Base-by-base conservation (phyloP, 2,329 filamentous ascomycete genomes). In the Botrytis porri region DNA sequence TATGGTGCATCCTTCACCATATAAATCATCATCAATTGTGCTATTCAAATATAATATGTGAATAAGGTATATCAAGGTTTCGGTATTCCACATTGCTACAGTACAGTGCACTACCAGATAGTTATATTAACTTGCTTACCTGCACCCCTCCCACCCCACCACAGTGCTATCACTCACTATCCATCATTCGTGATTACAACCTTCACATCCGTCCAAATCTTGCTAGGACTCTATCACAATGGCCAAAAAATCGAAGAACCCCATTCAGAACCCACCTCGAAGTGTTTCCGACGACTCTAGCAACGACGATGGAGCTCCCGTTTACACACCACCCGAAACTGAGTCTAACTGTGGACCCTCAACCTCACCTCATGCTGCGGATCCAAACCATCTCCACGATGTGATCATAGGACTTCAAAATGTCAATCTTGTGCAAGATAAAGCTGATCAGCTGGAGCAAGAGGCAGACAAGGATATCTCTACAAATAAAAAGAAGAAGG, bases 241-340 rank as follows among this genome's bases (percentile, higher is more conserved):
- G 65, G 64, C 64, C 64, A 22, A 41, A 54, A 57, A 54, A 41
- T 16, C 22, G 12, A 67, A 67, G 48, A 57, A 25, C 43, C 10
- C 48, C 4, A 70, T 70, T 37, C 20, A 39, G 4, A 70, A 35
- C 39, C 54, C 67, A 70, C 39, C 41, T 22, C 67, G 9, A 63
- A 61, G 39, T 37, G 29, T 43, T 35, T 61, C 54, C 22, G 54
- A 70, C 25, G 25, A 32, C 32, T 70, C 67, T 18, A 20, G 9
- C 54, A 37, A 67, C 29, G 54, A 62, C 10, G 54, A 70, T 70
- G 67, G 67, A 45, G 67, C 57, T 43, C 54, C n/a, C 18, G 25
- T 70, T 62, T 70, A 70, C 37, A 70, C 67, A 25, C 67, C 67
- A 43, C 66, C 41, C 22, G 66, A 69, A 69, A 61, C 51, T 18